Conservation (phyloP, 768 basidiomycete genomes). For the Mrakia frigida region DNA sequence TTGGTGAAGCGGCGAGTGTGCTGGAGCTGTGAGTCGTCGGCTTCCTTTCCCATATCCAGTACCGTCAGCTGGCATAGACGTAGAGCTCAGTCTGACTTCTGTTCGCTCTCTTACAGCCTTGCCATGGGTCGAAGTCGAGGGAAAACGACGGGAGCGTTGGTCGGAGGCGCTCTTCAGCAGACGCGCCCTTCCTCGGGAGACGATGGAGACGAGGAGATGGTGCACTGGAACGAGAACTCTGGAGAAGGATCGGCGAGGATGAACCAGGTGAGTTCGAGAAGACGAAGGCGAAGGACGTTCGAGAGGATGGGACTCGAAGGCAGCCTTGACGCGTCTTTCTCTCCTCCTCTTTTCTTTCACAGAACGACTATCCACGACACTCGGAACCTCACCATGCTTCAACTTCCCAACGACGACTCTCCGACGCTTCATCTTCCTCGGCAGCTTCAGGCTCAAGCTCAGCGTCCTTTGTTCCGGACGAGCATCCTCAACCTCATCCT, state of each 20-base stretch:
- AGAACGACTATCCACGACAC: neutral
- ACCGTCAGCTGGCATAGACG: neutral
- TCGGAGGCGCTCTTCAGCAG: neutral
- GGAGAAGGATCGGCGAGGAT: too few species aligned
- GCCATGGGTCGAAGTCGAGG: conserved; percentile 27
- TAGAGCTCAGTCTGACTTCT: neutral
- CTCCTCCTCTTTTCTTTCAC: neutral
- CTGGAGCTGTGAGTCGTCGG: conserved; percentile 24
- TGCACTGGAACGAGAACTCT: neutral
- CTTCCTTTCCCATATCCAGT: neutral
- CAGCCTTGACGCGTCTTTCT: neutral
- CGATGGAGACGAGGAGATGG: conserved; percentile 6
- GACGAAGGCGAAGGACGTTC: too few species aligned
- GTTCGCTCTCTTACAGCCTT: conserved; percentile 6
- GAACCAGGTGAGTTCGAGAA: neutral
- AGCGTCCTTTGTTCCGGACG: neutral
- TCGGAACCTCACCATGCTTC: conserved; percentile 2
- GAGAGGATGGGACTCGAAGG: neutral
- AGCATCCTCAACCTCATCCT: neutral
- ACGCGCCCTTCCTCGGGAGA: neutral
- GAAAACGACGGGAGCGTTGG: conserved; percentile 22
- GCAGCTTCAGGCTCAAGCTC: neutral
- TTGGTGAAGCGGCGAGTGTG: conserved; percentile 22
- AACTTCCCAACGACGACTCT: neutral
- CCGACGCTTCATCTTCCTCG: neutral